These are phyloP conservation scores for Epichloe hybrida DNA, from an alignment of 2,329 filamentous ascomycete genomes.

Conservation along the genomic window DNA sequence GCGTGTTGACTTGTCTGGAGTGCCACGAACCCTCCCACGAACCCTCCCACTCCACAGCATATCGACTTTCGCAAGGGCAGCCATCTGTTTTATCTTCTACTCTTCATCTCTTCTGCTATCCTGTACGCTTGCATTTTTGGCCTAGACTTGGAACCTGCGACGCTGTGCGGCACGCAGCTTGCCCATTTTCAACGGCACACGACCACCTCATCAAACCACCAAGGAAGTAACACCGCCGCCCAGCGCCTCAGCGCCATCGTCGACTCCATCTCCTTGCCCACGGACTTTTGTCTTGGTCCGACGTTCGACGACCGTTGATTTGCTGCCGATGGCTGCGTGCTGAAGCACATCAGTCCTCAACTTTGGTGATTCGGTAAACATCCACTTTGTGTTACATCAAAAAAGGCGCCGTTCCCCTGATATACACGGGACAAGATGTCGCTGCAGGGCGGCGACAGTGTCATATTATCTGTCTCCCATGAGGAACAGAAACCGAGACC, in stretches of 20 bases:
- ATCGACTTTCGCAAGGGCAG: background rate
- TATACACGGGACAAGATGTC: conserved; percentile 17
- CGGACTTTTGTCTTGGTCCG: background rate
- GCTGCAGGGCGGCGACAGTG: conserved; percentile 18
- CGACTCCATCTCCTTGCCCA: background rate
- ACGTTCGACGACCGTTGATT: background rate
- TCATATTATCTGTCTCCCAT: conserved; percentile 12
- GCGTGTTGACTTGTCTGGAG: no score
- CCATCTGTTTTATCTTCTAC: background rate
- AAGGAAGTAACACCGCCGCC: background rate
- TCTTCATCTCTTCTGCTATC: conserved; percentile 1
- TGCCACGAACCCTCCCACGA: background rate
- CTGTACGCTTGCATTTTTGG: conserved; percentile 1
- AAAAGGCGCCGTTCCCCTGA: background rate
- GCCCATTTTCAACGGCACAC: background rate
- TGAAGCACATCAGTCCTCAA: conserved; percentile 2
- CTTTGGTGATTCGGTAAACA: background rate
- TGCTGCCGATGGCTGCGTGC: conserved; percentile 6
- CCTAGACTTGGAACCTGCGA: conserved; percentile 1
- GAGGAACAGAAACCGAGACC: conserved; percentile 14
- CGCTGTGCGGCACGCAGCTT: conserved; percentile 3
- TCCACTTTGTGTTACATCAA: background rate
- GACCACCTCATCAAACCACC: background rate
- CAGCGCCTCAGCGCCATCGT: background rate
- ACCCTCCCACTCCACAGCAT: background rate